Evolutionary conservation across 805 yeast species (phyloP).

Genomic region (Nakazawaea anatomiae): DNA sequence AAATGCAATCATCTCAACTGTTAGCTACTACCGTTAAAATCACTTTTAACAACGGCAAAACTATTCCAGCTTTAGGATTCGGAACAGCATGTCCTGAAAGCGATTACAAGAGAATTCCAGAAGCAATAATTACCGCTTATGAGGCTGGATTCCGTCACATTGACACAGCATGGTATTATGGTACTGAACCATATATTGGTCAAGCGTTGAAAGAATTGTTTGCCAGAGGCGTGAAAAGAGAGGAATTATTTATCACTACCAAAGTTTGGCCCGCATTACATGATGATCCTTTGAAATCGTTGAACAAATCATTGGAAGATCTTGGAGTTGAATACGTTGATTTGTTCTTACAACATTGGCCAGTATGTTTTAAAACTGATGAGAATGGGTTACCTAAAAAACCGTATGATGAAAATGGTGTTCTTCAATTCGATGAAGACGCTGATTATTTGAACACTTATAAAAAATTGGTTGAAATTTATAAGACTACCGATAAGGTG

Average conservation of each 20-base stretch:
- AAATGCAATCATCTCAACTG: neutral
- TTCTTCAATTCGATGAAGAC: slow-evolving; percentile 76
- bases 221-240: slow-evolving; percentile 42
- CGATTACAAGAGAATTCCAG: slow-evolving; percentile 29
- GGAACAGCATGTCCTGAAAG: slow-evolving; percentile 44
- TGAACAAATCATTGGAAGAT: slow-evolving; percentile 33
- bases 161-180: slow-evolving; percentile 49
- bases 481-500: slow-evolving; percentile 43
- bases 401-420: slow-evolving; percentile 32
- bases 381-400: slow-evolving; percentile 30
- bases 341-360: slow-evolving; percentile 45
- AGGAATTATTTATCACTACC: slow-evolving; percentile 64
- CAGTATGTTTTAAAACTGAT: slow-evolving; percentile 34
- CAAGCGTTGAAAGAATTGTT: slow-evolving; percentile 41
- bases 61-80: slow-evolving; percentile 63
- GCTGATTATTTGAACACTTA: slow-evolving; percentile 82
- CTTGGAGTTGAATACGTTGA: slow-evolving; percentile 41
- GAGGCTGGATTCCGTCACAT: slow-evolving; percentile 44
- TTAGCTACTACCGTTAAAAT: slow-evolving; percentile 13
- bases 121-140: slow-evolving; percentile 52
- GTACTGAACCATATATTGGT: slow-evolving; percentile 37
- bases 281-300: slow-evolving; percentile 33
- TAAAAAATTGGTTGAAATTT: slow-evolving; percentile 77
- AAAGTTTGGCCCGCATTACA: slow-evolving; percentile 54
- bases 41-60: slow-evolving; percentile 46